phyloP scores from a whole-genome alignment of 2,329 filamentous ascomycete genomes.

The Cordyceps farinosa region DNA sequence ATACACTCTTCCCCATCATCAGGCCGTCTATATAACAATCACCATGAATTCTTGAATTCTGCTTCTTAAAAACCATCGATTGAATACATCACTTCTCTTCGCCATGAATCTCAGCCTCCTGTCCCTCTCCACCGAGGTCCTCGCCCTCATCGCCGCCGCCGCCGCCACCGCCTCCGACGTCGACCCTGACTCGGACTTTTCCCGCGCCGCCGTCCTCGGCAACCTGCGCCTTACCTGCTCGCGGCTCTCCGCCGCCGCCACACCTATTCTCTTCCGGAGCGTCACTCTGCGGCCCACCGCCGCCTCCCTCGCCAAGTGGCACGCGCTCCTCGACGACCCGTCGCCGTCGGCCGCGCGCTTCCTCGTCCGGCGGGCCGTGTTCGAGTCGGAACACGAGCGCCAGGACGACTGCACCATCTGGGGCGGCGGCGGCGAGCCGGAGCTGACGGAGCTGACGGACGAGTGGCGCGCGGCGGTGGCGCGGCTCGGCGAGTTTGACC shows the following conservation, averaged over 20 bases:
- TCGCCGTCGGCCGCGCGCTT: too few species aligned
- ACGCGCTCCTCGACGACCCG: neutral
- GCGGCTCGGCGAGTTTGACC: neutral
- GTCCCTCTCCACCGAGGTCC: neutral
- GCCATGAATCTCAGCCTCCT: neutral
- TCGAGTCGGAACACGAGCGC: neutral
- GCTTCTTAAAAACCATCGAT: neutral
- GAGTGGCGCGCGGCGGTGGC: neutral
- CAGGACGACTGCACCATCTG: neutral
- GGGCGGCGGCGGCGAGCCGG: neutral
- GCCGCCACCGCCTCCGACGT: neutral
- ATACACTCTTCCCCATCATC: too few species aligned
- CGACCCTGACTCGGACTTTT: neutral
- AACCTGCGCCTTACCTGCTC: neutral
- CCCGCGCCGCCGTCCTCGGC: neutral
- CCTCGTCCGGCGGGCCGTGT: neutral
- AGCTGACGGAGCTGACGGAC: neutral
- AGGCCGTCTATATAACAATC: too few species aligned
- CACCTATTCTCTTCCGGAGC: neutral
- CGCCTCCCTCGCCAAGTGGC: neutral
- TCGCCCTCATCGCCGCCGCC: neutral
- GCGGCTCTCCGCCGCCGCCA: neutral
- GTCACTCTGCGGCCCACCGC: neutral
- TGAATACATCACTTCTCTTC: too few species aligned
- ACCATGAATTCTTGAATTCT: too few species aligned